Evolutionary conservation across 345 rosid genomes (phyloP).

Genomic region (Syzygium grande): DNA sequence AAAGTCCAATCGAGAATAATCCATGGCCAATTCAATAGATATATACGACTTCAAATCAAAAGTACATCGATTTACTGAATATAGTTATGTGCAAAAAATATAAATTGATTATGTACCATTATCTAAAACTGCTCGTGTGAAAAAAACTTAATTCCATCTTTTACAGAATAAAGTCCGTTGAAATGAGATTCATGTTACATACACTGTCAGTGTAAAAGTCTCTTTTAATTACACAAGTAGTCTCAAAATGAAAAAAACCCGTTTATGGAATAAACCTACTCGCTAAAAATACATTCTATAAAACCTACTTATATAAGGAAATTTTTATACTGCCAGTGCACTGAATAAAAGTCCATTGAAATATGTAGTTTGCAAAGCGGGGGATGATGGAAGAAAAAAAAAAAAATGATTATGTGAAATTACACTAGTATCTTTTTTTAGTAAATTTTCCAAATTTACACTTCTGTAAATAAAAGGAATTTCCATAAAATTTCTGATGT

Average conservation of each 20-base stretch:
- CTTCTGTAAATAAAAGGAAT: no score
- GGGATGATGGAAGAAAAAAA: background rate
- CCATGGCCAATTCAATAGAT: no score
- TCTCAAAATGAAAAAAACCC: background rate
- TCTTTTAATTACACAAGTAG: background rate
- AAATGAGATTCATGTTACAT: background rate
- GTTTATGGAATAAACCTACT: background rate
- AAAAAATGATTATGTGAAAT: no score
- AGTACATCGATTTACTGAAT: background rate
- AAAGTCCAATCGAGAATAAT: no score
- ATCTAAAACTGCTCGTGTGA: background rate
- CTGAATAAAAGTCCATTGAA: background rate
- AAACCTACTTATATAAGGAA: no score
- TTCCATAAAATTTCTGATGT: background rate
- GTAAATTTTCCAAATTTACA: no score
- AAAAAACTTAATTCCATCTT: fast-evolving
- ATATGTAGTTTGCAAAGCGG: background rate
- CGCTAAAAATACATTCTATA: background rate
- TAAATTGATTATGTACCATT: background rate
- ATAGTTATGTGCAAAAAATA: background rate
- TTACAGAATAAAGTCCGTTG: background rate
- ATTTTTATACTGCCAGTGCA: no score
- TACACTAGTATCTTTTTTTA: no score
- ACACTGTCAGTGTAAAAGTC: background rate
- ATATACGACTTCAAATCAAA: no score